These are phyloP conservation scores for Sistotremastrum niveocremeum DNA, from an alignment of 768 basidiomycete genomes.

Conservation along the genomic window DNA sequence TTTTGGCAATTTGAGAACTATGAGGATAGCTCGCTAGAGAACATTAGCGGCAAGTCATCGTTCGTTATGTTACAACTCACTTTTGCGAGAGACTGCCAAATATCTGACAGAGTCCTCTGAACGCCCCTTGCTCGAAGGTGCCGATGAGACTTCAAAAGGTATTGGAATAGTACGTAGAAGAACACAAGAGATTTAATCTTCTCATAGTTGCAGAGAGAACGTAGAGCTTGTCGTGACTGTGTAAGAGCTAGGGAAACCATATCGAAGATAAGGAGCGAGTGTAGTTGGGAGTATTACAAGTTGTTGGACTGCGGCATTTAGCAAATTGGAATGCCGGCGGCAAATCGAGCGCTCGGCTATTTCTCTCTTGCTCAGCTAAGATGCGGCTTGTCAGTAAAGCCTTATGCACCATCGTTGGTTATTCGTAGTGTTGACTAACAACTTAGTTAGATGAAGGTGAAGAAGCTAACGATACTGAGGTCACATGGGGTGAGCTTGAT, in stretches of 20 bases:
- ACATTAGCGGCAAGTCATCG: background rate
- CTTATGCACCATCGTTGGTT: background rate
- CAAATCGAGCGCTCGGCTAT: background rate
- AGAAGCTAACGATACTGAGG: constrained; percentile 64
- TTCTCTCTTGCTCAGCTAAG: constrained; percentile 12
- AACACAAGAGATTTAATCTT: constrained; percentile 43
- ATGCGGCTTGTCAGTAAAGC: constrained; percentile 41
- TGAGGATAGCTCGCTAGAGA: constrained; percentile 35
- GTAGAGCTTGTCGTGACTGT: background rate
- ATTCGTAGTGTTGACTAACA: background rate
- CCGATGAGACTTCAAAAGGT: constrained; percentile 39
- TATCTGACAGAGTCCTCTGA: constrained; percentile 30
- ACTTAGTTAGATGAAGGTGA: constrained; percentile 60
- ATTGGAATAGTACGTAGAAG: constrained; percentile 41
- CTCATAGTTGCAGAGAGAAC: constrained; percentile 18
- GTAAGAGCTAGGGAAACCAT: background rate
- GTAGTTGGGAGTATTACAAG: background rate
- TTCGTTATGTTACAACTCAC: constrained; percentile 20
- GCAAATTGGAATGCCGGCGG: background rate
- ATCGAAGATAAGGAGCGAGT: background rate
- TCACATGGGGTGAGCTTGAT: constrained; percentile 61
- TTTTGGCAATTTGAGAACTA: constrained; percentile 49
- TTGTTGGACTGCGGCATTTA: background rate
- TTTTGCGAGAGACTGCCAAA: constrained; percentile 39
- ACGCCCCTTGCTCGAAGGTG: constrained; percentile 56